These are phyloP conservation scores for Setaria italica DNA, from an alignment of 202 grass and related monocot genomes.

Conservation along the genomic window DNA sequence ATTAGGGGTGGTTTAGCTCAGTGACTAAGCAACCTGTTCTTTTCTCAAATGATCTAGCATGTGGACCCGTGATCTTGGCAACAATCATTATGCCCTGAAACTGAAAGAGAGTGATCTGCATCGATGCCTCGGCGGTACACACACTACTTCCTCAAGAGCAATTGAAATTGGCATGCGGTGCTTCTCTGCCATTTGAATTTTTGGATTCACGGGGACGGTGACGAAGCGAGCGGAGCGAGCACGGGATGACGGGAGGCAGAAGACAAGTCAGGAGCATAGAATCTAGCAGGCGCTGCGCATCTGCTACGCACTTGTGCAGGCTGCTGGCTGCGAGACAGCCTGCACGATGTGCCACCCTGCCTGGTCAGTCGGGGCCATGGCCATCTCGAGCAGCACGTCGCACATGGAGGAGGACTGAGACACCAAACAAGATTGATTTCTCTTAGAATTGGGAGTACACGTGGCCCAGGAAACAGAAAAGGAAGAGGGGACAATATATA, in stretches of 20 bases:
- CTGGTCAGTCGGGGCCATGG: not conserved
- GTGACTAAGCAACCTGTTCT: not conserved
- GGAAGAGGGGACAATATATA: too few species aligned
- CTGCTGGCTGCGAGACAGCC: not conserved
- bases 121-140: not conserved
- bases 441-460: too few species aligned
- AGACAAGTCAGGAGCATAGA: not conserved
- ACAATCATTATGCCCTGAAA: not conserved
- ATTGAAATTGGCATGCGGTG: not conserved
- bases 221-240: not conserved
- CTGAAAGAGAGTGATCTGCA: not conserved
- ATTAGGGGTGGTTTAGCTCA: not conserved
- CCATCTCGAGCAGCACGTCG: constrained; percentile 1
- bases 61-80: not conserved
- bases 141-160: not conserved
- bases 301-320: not conserved
- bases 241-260: not conserved
- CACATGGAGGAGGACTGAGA: not conserved
- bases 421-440: too few species aligned
- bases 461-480: too few species aligned
- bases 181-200: not conserved
- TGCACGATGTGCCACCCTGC: constrained; percentile 6
- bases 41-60: not conserved
- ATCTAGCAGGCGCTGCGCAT: not conserved
- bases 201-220: not conserved